Base-by-base conservation (phyloP, 2,329 filamentous ascomycete species). In the Dactylella cylindrospora region DNA sequence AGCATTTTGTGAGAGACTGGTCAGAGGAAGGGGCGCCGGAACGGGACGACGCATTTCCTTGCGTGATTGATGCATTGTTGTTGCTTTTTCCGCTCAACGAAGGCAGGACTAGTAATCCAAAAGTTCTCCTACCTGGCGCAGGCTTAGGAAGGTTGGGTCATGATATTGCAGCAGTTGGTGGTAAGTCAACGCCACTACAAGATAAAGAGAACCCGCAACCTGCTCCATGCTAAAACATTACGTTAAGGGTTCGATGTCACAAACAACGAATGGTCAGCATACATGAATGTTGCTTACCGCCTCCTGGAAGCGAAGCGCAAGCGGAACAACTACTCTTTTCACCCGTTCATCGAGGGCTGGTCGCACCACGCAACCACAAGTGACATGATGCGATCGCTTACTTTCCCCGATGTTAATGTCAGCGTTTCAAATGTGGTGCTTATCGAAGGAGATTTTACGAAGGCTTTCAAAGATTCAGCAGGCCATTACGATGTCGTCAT, bases 1-100 rank as follows among this genome's bases (percentile, higher is more conserved):
- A 82, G 67, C 80, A 82, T 65, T 78, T 77, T 54, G 78, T 82
- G 2, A 73, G 80, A 3, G 80, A 83, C 66, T 82, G 80, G 80
- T 75, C 79, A 0, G 70, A 70, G 0, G 74, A 77, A 10, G 80
- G 79, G 0, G 55, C 65, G 0, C 69, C 73, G 29, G 79, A 82
- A 62, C 72, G 79, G 1, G 67, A 74, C 0, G 72, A 73, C 0
- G 72, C 74, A 0, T 77, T 78, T 41, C 67, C 70, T 0, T 76
- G 73, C 47, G 69, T 79, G 0, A 47, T 74, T 2, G 47, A 67
- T 4, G 73, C 72, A 0, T 51, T 78, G 0, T 49, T 71, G 5
- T 50, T 53, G 0, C 40, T 76, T 0, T 74, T 72, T 15, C 73
- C 73, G 0, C 59, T 70, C 0, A 47, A 47, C 0, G 51, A 49